phyloP scores from a whole-genome alignment of 306 rosid genomes.

The Senna tora region DNA sequence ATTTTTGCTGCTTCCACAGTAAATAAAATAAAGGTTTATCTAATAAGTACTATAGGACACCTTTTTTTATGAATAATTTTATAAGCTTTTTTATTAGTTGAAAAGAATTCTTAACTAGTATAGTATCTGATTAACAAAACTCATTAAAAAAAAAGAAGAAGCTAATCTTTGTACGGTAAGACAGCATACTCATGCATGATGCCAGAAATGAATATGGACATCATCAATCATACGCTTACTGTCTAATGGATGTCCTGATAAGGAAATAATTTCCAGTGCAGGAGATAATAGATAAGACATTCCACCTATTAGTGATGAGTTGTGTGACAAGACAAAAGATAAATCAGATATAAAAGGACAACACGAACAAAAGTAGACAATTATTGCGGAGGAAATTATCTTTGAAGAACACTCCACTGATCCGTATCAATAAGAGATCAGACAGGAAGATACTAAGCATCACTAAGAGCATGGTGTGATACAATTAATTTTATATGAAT shows the following conservation, averaged over 20 bases:
- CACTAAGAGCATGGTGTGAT: neutral
- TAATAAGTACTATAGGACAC: no score
- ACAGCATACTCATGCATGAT: neutral
- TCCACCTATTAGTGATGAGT: no score
- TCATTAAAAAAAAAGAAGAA: no score
- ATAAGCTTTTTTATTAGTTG: no score
- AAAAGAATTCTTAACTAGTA: no score
- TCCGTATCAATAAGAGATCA: neutral
- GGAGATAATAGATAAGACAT: no score
- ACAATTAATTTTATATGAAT: slow-evolving; percentile 27
- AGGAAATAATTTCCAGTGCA: neutral
- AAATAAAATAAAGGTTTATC: no score
- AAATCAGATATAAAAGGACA: neutral
- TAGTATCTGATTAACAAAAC: no score
- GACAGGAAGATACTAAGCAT: neutral
- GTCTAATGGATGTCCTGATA: neutral
- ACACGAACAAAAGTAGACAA: neutral
- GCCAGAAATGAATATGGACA: neutral
- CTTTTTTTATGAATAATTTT: no score
- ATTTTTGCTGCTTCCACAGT: neutral
- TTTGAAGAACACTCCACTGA: neutral
- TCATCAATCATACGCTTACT: neutral
- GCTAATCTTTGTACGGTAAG: neutral
- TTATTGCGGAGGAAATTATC: neutral
- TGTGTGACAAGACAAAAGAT: neutral